A percentile compares a stretch with the other conserved stretches of the same genome.
Evolutionary conservation across 768 basidiomycete genomes (phyloP).

Genomic region (Russula griseocarnosa): DNA sequence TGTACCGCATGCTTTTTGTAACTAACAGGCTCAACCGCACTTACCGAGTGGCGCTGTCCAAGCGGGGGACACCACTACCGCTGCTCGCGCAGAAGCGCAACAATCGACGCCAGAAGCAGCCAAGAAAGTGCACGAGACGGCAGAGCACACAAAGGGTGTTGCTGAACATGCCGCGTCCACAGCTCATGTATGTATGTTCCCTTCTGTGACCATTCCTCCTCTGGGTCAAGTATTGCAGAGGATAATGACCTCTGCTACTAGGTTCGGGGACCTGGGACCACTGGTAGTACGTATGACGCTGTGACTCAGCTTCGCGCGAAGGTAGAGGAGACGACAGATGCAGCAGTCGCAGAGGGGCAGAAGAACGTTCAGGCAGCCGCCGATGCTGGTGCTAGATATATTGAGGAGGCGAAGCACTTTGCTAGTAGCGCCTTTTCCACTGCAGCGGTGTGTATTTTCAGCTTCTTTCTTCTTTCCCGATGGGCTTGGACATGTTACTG

Average conservation of each 20-base stretch:
- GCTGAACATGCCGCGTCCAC: slow-evolving; percentile 50
- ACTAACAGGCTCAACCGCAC: slow-evolving; percentile 10
- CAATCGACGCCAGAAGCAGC: slow-evolving; percentile 44
- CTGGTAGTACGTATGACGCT: slow-evolving; percentile 22
- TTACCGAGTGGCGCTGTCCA: not conserved
- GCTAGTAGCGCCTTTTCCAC: slow-evolving; percentile 43
- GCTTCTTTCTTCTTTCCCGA: slow-evolving; percentile 12
- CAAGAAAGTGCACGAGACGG: slow-evolving; percentile 46
- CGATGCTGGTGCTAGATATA: slow-evolving; percentile 45
- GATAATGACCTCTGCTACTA: not conserved
- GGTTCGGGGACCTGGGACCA: slow-evolving; percentile 19
- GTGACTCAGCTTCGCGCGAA: slow-evolving; percentile 34
- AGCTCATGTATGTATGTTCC: slow-evolving; percentile 49
- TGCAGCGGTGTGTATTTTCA: slow-evolving; percentile 41
- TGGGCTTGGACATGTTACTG: not conserved
- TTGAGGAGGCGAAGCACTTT: slow-evolving; percentile 52
- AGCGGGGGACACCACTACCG: slow-evolving; percentile 45
- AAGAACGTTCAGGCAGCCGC: slow-evolving; percentile 46
- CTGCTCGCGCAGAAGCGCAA: slow-evolving; percentile 47
- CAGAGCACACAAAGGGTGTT: slow-evolving; percentile 42
- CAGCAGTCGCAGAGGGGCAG: slow-evolving; percentile 56
- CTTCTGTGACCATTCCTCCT: not conserved
- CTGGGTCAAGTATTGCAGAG: not conserved
- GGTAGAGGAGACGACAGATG: slow-evolving; percentile 41
- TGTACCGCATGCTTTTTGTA: not conserved